A percentile compares a stretch with the other conserved stretches of the same genome.
phyloP scores from a whole-genome alignment of 129 eudicot genomes.

The Flaveria linearis region DNA sequence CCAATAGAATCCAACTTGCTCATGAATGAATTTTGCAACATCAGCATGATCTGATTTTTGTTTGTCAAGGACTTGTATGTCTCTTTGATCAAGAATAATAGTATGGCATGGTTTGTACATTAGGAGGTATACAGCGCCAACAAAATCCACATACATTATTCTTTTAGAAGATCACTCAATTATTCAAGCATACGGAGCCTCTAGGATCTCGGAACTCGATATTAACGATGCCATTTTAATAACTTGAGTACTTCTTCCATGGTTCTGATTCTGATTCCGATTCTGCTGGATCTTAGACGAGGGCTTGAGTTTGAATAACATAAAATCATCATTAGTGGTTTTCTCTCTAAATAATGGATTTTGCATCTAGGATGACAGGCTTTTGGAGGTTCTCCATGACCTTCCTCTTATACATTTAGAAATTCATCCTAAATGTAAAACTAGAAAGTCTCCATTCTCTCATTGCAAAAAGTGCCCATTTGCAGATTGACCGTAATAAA shows the following conservation, averaged over 20 bases:
- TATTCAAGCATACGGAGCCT: neutral
- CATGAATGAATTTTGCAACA: neutral
- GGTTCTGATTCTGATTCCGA: neutral
- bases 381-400: neutral
- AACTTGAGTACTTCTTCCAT: neutral
- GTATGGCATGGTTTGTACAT: neutral
- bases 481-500: neutral
- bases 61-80: neutral
- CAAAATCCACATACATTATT: neutral
- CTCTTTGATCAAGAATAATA: neutral
- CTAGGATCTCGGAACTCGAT: neutral
- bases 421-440: neutral
- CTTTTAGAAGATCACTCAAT: neutral
- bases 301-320: neutral
- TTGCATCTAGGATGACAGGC: neutral
- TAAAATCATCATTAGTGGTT: neutral
- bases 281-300: neutral
- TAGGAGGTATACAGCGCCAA: neutral
- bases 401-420: constrained; percentile 5
- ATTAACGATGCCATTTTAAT: neutral
- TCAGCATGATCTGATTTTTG: neutral
- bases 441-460: neutral
- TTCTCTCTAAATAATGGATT: neutral
- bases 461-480: neutral
- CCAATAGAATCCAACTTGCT: no score